These are phyloP conservation scores for Scheffersomyces spartinae DNA, from an alignment of 805 yeast species.

Conservation along the genomic window DNA sequence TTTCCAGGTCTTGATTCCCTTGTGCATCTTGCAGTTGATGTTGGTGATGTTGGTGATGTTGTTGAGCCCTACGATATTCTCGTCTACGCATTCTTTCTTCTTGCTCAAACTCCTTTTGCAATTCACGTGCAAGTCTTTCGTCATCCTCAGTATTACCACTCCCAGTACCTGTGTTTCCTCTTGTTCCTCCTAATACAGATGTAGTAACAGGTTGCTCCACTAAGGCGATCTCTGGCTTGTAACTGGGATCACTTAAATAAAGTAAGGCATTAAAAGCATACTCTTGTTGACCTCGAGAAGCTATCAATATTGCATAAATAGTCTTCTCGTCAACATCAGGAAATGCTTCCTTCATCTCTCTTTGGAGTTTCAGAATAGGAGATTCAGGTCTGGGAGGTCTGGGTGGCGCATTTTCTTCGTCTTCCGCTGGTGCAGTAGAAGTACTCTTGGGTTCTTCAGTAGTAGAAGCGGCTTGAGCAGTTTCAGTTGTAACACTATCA, in stretches of 20 bases:
- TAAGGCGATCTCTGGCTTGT: conserved; percentile 39
- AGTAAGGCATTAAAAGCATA: conserved; percentile 84
- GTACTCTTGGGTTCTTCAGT: neutral
- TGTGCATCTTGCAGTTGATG: conserved; percentile 1
- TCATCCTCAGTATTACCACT: conserved; percentile 52
- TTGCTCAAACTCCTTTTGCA: conserved; percentile 54
- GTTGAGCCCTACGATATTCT: conserved; percentile 4
- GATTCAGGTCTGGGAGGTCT: conserved; percentile 48
- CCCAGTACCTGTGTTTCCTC: conserved; percentile 15
- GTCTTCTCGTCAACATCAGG: conserved; percentile 65
- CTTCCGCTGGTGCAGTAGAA: conserved; percentile 1
- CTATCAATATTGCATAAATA: conserved; percentile 72
- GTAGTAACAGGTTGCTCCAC: conserved; percentile 6
- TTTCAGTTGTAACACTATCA: neutral
- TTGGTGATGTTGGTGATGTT: conserved; percentile 4
- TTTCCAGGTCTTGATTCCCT: conserved; percentile 27
- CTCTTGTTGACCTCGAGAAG: conserved; percentile 70
- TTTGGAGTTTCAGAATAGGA: conserved; percentile 40
- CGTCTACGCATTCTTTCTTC: conserved; percentile 16
- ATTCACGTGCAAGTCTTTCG: conserved; percentile 68
- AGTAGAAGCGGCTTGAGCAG: neutral
- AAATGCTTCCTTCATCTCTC: conserved; percentile 73
- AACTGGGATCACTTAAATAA: conserved; percentile 64
- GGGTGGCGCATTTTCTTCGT: conserved; percentile 17
- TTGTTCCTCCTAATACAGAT: conserved; percentile 13